phyloP scores from a whole-genome alignment of 768 basidiomycete genomes.

The Pleurotus ostreatus region DNA sequence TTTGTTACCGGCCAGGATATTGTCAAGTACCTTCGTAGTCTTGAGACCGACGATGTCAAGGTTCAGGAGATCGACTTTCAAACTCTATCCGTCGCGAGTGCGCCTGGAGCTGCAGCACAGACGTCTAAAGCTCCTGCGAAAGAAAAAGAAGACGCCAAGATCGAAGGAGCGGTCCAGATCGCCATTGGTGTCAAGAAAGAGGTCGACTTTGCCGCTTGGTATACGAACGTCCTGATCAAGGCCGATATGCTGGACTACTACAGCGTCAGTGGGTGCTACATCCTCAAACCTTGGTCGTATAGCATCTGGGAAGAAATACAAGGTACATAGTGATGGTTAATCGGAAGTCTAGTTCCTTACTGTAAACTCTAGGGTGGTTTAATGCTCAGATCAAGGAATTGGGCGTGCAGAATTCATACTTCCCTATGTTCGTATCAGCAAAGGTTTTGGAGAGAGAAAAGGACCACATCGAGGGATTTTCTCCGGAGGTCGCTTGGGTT shows the following conservation, averaged over 20 bases:
- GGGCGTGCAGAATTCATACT: constrained; percentile 96
- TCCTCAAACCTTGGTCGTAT: constrained; percentile 96
- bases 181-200: constrained; percentile 96
- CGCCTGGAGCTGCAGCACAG: constrained; percentile 30
- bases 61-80: constrained; percentile 74
- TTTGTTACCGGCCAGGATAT: constrained; percentile 81
- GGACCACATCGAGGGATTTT: constrained; percentile 98
- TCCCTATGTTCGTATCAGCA: constrained; percentile 96
- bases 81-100: constrained; percentile 37
- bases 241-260: constrained; percentile 99
- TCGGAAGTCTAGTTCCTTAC: neutral
- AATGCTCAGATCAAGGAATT: constrained; percentile 88
- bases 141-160: constrained; percentile 73
- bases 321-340: constrained; percentile 38
- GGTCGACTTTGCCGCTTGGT: constrained; percentile 92
- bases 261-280: constrained; percentile 97
- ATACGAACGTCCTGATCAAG: constrained; percentile 93
- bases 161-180: constrained; percentile 86
- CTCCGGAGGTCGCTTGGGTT: constrained; percentile 99
- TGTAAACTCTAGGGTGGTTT: constrained; percentile 71
- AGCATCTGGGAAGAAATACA: constrained; percentile 97
- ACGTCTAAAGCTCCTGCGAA: constrained; percentile 39
- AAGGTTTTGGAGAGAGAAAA: constrained; percentile 96
- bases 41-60: constrained; percentile 65
- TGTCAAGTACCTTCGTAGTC: constrained; percentile 59